Evolutionary conservation across 1,284 basidiomycete species (phyloP), one percentile per base, ranked within the genome.

Genomic region (Trametes versicolor): DNA sequence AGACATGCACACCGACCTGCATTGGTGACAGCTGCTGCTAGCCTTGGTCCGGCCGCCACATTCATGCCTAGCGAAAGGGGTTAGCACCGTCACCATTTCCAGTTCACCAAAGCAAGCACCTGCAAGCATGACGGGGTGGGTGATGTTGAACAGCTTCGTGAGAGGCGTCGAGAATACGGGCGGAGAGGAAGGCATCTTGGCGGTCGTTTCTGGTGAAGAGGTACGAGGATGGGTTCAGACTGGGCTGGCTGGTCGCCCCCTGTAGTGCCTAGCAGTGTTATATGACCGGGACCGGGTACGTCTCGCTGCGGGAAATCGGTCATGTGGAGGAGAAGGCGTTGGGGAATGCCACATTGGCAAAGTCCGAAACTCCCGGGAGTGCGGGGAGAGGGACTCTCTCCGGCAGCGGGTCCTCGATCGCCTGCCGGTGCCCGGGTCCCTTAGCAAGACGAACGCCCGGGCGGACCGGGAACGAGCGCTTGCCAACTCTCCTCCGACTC

Each of bases 71-170:
- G n/a, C 36, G 62, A 41, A 19, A 32, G 13, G 15, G 47, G 21
- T 39, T 23, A 49, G 34, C 15, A 4, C 17, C 32, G 37, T 1
- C 10, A 4, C 37, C 19, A 21, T 9, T 10, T 7, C 19, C 8
- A 8, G 21, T 2, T 13, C 8, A 27, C 19, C 1, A 23, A 17
- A 9, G 8, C 47, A 62, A 76, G 62, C 71, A 77, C 87, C 87
- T 62, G 90, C 90, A 19, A 92, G 81, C 86, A 96, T 88, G 75
- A 96, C 87, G 8, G 94, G 94, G 75, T 96, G 94, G 75, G 87
- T 87, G 71, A 96, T 89, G 55, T 84, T 85, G 81, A 96, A 94
- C 62, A 93, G 75, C 73, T 84, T 82, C 2, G 89, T 90, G 65
- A 91, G 80, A 5, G 87, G 85, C 0, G 90, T 91, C 6, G 81